These are phyloP conservation scores for Sistotremastrum niveocremeum DNA, from an alignment of 768 basidiomycete genomes.

Conservation along the genomic window DNA sequence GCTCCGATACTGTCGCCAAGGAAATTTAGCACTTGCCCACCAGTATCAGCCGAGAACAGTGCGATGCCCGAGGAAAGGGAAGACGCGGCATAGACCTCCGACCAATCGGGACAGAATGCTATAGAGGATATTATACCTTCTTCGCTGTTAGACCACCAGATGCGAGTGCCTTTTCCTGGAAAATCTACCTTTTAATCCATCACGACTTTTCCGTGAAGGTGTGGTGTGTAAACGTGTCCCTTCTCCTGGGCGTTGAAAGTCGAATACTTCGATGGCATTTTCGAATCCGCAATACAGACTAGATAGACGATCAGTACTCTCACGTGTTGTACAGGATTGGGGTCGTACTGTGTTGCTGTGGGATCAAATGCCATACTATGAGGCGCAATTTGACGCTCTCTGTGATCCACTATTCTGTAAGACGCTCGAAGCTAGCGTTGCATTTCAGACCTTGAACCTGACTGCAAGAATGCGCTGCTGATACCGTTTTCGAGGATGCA, in stretches of 20 bases:
- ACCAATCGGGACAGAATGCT: conserved; percentile 54
- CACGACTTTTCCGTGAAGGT: conserved; percentile 62
- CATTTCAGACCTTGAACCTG: neutral
- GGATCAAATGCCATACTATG: conserved; percentile 71
- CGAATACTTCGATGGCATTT: conserved; percentile 76
- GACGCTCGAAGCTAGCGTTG: conserved; percentile 66
- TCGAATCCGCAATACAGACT: conserved; percentile 84
- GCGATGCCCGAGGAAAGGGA: conserved; percentile 41
- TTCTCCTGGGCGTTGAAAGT: conserved; percentile 58
- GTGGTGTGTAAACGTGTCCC: conserved; percentile 59
- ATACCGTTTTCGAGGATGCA: conserved; percentile 59
- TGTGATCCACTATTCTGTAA: conserved; percentile 84
- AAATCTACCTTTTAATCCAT: conserved; percentile 70
- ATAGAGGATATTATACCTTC: conserved; percentile 79
- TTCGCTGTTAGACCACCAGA: neutral
- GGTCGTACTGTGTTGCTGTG: conserved; percentile 45
- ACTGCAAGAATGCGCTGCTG: conserved; percentile 9
- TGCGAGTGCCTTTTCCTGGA: conserved; percentile 1
- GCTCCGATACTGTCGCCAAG: conserved; percentile 40
- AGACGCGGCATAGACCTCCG: conserved; percentile 57
- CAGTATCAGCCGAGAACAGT: conserved; percentile 48
- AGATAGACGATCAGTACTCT: neutral
- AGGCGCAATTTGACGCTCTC: conserved; percentile 84
- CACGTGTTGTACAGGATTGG: neutral
- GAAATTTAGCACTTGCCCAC: conserved; percentile 42